Base-by-base conservation (phyloP, 352 stramenopile species). In the Phytophthora boehmeriae region DNA sequence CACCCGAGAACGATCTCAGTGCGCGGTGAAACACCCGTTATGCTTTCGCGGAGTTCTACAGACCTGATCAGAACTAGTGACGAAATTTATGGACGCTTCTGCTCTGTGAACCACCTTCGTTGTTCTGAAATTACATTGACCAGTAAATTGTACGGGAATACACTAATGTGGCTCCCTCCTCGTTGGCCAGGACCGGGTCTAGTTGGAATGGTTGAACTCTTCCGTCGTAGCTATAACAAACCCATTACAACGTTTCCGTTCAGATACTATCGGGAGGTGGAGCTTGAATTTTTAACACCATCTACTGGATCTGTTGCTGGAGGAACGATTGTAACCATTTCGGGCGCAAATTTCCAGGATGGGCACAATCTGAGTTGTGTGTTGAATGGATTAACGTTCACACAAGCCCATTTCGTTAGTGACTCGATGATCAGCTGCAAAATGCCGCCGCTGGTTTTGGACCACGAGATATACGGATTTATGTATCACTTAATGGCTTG, bases 401-500 rank as follows among this genome's bases (percentile, higher is more conserved):
- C 69, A 1, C 45, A 17, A 28, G 70, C 66, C 9, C 22, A 65
- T 23, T 77, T 78, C 36, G 55, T 78, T 28, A 72, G 34, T 51
- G 50, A 72, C 8, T 45, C 58, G 1, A 72, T 71, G 51, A 42
- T 81, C n/a, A 58, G 53, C 11, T 80, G 68, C 20, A 57, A 17
- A 35, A 63, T 70, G 5, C 71, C 71, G 6, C 38, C 59, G 30
- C 61, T 57, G 53, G 39, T 4, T 63, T 47, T 0, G 54, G 57
- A n/a, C 17, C 50, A 8, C 54, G 43, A 28, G 54, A 57, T 19
- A 41, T 78, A 36, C 27, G 27, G 16, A 43, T 78, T 10, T 68
- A 61, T n/a, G 58, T 78, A 8, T 73, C 63, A 4, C 52, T 82
- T 4, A 78, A 82, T 47, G 69, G 69, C 19, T 45, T 75, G 19